These are phyloP conservation scores for Triangularia setosa DNA, from an alignment of 2,329 filamentous ascomycete species.

Conservation along the genomic window DNA sequence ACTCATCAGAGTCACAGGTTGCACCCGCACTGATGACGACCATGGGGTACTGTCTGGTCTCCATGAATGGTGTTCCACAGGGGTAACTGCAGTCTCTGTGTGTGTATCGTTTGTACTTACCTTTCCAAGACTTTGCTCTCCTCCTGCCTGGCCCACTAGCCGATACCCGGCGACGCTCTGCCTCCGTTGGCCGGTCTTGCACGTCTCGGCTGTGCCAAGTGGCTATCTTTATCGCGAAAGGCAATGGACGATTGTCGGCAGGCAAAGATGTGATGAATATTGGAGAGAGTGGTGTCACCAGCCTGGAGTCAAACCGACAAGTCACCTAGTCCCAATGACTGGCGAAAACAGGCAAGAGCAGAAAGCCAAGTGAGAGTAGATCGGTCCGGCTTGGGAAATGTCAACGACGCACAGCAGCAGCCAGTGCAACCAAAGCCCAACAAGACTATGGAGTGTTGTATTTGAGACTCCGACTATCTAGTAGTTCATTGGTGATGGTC, in stretches of 20 bases:
- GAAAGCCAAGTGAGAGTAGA: not conserved
- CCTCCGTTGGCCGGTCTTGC: not conserved
- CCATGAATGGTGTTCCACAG: not conserved
- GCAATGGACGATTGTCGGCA: not conserved
- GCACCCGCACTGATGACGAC: not conserved
- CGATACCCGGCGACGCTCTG: not conserved
- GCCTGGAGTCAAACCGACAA: not conserved
- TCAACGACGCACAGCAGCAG: not conserved
- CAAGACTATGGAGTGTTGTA: not conserved
- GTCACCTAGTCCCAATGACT: not conserved
- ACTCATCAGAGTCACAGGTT: not conserved
- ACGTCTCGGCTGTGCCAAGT: not conserved
- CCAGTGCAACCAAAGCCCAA: not conserved
- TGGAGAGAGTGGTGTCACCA: not conserved
- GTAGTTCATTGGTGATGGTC: not conserved
- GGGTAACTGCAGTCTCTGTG: not conserved
- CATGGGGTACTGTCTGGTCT: not conserved
- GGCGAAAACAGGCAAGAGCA: not conserved
- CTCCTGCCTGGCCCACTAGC: not conserved
- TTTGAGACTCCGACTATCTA: not conserved
- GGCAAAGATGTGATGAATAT: not conserved
- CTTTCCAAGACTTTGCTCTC: not conserved
- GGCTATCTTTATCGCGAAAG: not conserved
- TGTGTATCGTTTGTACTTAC: not conserved
- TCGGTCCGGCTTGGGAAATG: not conserved